Base-by-base conservation (phyloP, 2,329 filamentous ascomycete species). In the Graphilbum fragrans region DNA sequence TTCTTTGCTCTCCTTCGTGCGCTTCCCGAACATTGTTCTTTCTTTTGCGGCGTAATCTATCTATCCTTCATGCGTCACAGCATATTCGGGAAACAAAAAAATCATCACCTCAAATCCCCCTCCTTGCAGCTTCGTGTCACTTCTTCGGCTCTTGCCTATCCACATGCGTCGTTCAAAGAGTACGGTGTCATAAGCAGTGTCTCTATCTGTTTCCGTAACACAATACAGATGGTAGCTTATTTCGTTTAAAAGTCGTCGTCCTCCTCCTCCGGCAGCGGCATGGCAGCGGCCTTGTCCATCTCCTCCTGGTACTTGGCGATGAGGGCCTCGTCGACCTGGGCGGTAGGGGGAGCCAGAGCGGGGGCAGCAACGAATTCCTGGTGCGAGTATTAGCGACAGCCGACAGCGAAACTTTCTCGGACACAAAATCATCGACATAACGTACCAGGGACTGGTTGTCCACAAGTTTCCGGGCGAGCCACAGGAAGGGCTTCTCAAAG, bases 401-500 rank as follows among this genome's bases (percentile, higher is more conserved):
- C 10, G 11, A 16, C 9, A 31, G 27, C 9, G 27, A 31, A 31
- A 31, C n/a, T n/a, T n/a, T n/a, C n/a, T n/a, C n/a, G n/a, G n/a
- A n/a, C 10, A 11, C 9, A 8, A 8, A 19, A 21, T 27, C 25
- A 8, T 27, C 8, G 25, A 27, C 12, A 27, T 16, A 31, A 68
- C 82, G 55, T 70, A 92, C 85, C 63, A 94, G 69, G 59, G 70
- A 66, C 58, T 86, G 74, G 77, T 96, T 96, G 67, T 90, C 92
- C 56, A 94, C 88, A 45, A 98, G 81, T 81, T 98, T 98, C 66
- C 92, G 82, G 55, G 88, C 90, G 57, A 98, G 82, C 92, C 92
- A 96, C 57, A 96, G 82, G 86, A 98, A 96, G 50, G 90, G 90
- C 80, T 96, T 98, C 82, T 96, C 90, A 67, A 96, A 96, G 81